Conservation (phyloP, 2,329 filamentous ascomycete species). For the Lanzia echinophila region DNA sequence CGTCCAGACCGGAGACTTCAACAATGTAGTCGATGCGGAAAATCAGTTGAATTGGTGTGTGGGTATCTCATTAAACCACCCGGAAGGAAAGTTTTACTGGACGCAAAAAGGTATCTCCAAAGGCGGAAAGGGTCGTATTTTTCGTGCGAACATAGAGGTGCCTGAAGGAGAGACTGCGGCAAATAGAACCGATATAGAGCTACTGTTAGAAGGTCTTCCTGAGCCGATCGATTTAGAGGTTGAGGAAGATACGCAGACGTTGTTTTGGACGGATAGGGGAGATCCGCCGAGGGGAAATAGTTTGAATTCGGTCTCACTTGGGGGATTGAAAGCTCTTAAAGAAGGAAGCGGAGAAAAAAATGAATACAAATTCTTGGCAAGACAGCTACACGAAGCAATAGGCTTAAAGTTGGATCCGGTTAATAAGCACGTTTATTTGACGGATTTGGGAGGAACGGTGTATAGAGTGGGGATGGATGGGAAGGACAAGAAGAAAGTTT, state of each 20-base stretch:
- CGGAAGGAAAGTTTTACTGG: conserved; percentile 47
- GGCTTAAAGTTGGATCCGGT: conserved; percentile 37
- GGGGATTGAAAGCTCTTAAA: neutral
- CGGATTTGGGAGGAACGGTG: conserved; percentile 36
- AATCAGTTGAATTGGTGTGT: conserved; percentile 43
- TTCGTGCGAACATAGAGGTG: conserved; percentile 39
- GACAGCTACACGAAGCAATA: conserved; percentile 41
- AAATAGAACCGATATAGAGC: conserved; percentile 14
- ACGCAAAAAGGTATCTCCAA: conserved; percentile 52
- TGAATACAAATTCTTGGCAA: conserved; percentile 24
- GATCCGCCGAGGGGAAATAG: conserved; percentile 49
- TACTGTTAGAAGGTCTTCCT: conserved; percentile 38
- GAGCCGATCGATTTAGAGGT: conserved; percentile 54
- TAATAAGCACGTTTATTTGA: conserved; percentile 33
- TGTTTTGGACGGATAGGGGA: conserved; percentile 58
- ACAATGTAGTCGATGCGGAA: conserved; percentile 1
- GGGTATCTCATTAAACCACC: conserved; percentile 43
- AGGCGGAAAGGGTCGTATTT: conserved; percentile 44
- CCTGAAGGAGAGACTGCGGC: conserved; percentile 25
- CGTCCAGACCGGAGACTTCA: conserved; percentile 18
- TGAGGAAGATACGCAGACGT: conserved; percentile 36
- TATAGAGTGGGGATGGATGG: conserved; percentile 33
- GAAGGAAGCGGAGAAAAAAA: conserved; percentile 6
- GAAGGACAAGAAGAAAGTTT: conserved; percentile 15
- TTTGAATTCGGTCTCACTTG: conserved; percentile 36